Evolutionary conservation across 129 eudicot species (phyloP).

Genomic region (Ambrosia trifida): DNA sequence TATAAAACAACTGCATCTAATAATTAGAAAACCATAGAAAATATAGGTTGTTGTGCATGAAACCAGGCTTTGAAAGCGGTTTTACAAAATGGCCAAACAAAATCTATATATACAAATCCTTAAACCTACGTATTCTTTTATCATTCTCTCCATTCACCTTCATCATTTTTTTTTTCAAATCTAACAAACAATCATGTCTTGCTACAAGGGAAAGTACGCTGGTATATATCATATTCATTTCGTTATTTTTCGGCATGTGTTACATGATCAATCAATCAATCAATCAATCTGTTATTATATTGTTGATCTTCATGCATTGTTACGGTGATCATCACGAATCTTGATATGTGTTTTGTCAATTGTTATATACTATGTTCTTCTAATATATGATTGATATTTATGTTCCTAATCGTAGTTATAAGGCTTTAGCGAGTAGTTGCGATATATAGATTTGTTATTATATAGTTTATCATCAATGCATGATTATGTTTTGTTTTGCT

Average conservation of each 20-base stretch:
- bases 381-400: neutral
- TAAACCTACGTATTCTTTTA: neutral
- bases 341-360: neutral
- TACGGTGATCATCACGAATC: neutral
- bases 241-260: too few relatives aligned
- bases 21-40: neutral
- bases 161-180: neutral
- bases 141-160: neutral
- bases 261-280: too few relatives aligned
- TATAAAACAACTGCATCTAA: too few relatives aligned
- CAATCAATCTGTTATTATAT: neutral
- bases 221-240: conserved; percentile 22
- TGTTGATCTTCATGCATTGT: neutral
- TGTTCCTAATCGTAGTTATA: neutral
- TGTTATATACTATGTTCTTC: neutral
- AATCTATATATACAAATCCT: conserved; percentile 32
- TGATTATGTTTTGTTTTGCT: too few relatives aligned
- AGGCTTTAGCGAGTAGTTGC: conserved; percentile 1
- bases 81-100: conserved; percentile 17
- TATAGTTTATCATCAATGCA: too few relatives aligned
- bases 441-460: too few relatives aligned
- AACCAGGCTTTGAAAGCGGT: conserved; percentile 25
- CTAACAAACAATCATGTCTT: conserved; percentile 40
- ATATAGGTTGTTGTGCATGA: conserved; percentile 7
- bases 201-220: conserved; percentile 50